Evolutionary conservation across 148 eudicot species (phyloP).

Genomic region (Amaranthus cruentus): DNA sequence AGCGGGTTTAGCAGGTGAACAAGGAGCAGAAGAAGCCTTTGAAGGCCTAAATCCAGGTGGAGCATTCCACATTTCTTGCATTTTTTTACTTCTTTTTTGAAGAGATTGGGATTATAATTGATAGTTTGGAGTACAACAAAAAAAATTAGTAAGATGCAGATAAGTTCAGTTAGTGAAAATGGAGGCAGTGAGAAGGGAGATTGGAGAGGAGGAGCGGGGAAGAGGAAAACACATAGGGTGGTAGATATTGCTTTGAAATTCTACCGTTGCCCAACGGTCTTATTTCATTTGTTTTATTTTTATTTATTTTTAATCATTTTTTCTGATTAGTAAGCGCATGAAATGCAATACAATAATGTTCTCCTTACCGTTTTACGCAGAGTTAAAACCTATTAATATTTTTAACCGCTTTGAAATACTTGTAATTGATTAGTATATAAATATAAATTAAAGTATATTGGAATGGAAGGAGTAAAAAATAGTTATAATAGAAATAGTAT

Average conservation of each 20-base stretch:
- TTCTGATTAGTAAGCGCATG: slow-evolving; percentile 14
- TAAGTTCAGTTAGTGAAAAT: background rate
- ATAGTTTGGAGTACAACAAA: background rate
- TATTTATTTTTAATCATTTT: slow-evolving; percentile 20
- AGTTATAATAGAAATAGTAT: too few species aligned
- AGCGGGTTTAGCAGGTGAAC: slow-evolving; percentile 89
- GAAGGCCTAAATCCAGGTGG: slow-evolving; percentile 79
- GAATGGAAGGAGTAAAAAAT: too few species aligned
- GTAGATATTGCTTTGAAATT: slow-evolving; percentile 34
- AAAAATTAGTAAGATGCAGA: background rate
- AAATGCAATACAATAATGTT: too few species aligned
- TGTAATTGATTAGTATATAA: too few species aligned
- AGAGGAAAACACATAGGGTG: background rate
- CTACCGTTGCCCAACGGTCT: slow-evolving; percentile 52
- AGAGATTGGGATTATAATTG: background rate
- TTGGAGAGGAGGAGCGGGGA: slow-evolving; percentile 20
- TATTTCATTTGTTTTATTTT: background rate
- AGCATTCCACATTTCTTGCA: slow-evolving; percentile 87
- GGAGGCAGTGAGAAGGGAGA: slow-evolving; percentile 8
- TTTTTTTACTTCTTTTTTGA: slow-evolving; percentile 24
- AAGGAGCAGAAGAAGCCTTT: slow-evolving; percentile 90
- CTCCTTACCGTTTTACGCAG: too few species aligned
- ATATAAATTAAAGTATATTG: too few species aligned
- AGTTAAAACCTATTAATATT: too few species aligned
- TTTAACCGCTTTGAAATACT: too few species aligned